Conservation (phyloP, 176 grass and related monocot genomes). For the Oryza rufipogon region DNA sequence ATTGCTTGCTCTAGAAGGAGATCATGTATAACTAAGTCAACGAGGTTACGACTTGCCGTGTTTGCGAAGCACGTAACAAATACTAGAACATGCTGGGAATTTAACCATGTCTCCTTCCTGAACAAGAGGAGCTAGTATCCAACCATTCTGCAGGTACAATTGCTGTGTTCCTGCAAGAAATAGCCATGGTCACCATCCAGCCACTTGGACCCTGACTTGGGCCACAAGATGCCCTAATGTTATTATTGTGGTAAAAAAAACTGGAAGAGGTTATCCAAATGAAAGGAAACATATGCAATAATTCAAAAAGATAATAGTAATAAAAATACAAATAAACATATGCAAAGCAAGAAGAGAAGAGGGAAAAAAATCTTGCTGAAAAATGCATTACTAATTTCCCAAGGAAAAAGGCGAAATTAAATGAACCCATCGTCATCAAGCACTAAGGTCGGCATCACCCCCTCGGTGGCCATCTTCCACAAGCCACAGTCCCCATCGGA, state of each 20-base stretch:
- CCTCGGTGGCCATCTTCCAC: conserved; percentile 26
- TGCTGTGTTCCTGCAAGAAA: conserved; percentile 27
- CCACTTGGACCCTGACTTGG: conserved; percentile 40
- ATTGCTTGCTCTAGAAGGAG: not conserved
- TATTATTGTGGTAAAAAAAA: conserved; percentile 38
- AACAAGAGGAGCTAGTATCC: not conserved
- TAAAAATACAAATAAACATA: too few relatives aligned
- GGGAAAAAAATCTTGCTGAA: not conserved
- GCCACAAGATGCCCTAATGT: conserved; percentile 27
- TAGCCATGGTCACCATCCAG: conserved; percentile 6
- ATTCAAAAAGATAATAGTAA: too few relatives aligned
- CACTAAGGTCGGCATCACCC: conserved; percentile 45
- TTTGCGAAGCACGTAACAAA: not conserved
- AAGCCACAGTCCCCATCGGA: conserved; percentile 43
- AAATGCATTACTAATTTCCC: not conserved
- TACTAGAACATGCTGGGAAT: not conserved
- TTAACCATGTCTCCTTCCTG: not conserved
- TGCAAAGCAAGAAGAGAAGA: not conserved
- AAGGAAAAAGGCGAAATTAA: conserved; percentile 23
- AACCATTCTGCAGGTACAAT: conserved; percentile 14
- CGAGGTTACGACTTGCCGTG: not conserved
- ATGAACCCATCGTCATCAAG: conserved; percentile 20
- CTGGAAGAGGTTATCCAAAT: not conserved
- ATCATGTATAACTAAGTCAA: not conserved
- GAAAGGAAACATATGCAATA: not conserved